phyloP scores from a whole-genome alignment of 805 yeast species.

The Hanseniaspora valbyensis region DNA sequence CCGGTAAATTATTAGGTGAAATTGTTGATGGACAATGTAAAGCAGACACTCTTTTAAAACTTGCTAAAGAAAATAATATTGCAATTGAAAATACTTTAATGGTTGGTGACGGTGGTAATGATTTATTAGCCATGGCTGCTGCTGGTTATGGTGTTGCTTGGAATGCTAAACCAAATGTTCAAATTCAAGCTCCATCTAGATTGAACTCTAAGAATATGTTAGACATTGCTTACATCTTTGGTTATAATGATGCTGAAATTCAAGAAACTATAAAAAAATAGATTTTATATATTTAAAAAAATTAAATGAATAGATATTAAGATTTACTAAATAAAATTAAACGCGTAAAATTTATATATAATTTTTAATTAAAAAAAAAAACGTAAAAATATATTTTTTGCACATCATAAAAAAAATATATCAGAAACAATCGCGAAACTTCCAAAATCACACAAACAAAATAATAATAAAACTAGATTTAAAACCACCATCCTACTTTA shows the following conservation, averaged over 20 bases:
- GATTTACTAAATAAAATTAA: too few species aligned
- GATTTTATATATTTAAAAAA: too few species aligned
- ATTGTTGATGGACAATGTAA: conserved; percentile 80
- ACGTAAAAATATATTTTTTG: too few species aligned
- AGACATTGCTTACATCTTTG: conserved; percentile 73
- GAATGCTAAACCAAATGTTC: conserved; percentile 94
- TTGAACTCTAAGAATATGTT: conserved; percentile 62
- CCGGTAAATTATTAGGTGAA: conserved; percentile 69
- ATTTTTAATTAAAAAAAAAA: too few species aligned
- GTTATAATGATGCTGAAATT: conserved; percentile 26
- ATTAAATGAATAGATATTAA: too few species aligned
- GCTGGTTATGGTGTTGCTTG: conserved; percentile 96
- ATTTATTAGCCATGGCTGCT: conserved; percentile 76
- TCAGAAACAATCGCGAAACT: too few species aligned
- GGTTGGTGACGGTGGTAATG: conserved; percentile 97
- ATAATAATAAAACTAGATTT: too few species aligned
- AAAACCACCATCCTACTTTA: too few species aligned
- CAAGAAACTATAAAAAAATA: not conserved
- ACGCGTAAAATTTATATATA: too few species aligned
- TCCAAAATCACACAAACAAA: too few species aligned
- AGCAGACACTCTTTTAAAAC: conserved; percentile 55
- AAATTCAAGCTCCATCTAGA: conserved; percentile 66
- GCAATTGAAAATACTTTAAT: conserved; percentile 54
- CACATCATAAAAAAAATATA: too few species aligned
- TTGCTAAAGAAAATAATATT: conserved; percentile 41